Percentiles rank a stretch among this genome's conserved stretches.
Evolutionary conservation across 1,284 basidiomycete species (phyloP).

Genomic region (Heimioporus punctisporus): DNA sequence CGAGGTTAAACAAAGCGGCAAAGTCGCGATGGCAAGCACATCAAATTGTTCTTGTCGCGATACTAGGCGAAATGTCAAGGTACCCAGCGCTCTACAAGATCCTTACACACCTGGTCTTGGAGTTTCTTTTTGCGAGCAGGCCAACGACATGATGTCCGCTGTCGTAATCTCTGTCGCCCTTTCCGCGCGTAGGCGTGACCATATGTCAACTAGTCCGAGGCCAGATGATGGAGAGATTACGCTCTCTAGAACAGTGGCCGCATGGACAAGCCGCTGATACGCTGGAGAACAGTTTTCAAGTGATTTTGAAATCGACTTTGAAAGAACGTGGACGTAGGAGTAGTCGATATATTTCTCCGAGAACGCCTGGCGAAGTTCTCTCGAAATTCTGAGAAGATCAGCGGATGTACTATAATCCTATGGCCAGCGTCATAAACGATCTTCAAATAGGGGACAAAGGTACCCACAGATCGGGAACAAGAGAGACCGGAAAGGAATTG

Average conservation of each 20-base stretch:
- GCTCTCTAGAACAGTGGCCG: slow-evolving; percentile 38
- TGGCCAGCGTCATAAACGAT: not conserved
- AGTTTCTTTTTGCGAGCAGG: slow-evolving; percentile 2
- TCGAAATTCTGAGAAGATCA: slow-evolving; percentile 38
- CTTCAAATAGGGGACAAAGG: not conserved
- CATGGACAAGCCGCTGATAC: slow-evolving; percentile 34
- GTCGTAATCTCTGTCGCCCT: slow-evolving; percentile 14
- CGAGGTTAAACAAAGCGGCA: slow-evolving; percentile 17
- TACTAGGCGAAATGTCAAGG: slow-evolving; percentile 10
- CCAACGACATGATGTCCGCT: slow-evolving; percentile 20
- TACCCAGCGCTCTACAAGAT: not conserved
- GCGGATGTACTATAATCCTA: slow-evolving; percentile 25
- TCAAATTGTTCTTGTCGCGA: slow-evolving; percentile 26
- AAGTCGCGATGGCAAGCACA: slow-evolving; percentile 23
- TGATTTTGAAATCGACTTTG: slow-evolving; percentile 42
- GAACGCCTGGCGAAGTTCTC: slow-evolving; percentile 36
- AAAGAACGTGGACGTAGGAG: slow-evolving; percentile 46
- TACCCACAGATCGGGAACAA: slow-evolving; percentile 12
- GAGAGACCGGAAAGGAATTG: slow-evolving; percentile 18
- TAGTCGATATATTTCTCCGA: slow-evolving; percentile 42
- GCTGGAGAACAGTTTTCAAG: slow-evolving; percentile 35
- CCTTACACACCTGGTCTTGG: slow-evolving; percentile 11
- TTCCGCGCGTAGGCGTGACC: slow-evolving; percentile 44
- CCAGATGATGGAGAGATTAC: slow-evolving; percentile 55
- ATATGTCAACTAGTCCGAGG: slow-evolving; percentile 56